These are phyloP conservation scores for Salix dunnii DNA, from an alignment of 345 rosid genomes.

Conservation along the genomic window DNA sequence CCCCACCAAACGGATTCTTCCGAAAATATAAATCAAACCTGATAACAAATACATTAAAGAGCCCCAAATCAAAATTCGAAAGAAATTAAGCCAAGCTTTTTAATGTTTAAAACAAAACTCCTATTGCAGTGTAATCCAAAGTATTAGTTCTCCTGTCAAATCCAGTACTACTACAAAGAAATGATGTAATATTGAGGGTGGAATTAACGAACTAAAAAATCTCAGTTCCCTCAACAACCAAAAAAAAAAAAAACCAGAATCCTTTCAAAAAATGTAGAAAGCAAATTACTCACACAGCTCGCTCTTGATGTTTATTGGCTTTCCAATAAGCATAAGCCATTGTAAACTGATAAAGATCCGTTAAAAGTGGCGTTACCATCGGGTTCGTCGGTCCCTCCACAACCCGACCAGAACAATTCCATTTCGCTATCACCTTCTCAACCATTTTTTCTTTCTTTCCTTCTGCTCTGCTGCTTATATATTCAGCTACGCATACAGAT, in stretches of 20 bases:
- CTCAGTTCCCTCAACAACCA: neutral
- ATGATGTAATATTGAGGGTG: neutral
- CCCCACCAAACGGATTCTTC: conserved; percentile 95
- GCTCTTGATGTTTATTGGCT: conserved; percentile 79
- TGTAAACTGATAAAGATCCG: conserved; percentile 96
- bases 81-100: neutral
- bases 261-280: neutral
- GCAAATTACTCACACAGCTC: conserved; percentile 59
- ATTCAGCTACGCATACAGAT: neutral
- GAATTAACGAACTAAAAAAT: neutral
- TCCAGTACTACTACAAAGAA: neutral
- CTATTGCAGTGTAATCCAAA: neutral
- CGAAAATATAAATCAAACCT: conserved; percentile 96
- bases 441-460: conserved; percentile 9
- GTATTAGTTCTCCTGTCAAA: neutral
- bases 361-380: conserved; percentile 90
- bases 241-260: neutral
- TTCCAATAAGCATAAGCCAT: conserved; percentile 99
- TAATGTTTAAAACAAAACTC: neutral
- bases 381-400: conserved; percentile 73
- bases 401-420: conserved; percentile 34
- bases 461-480: neutral
- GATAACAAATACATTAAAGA: neutral
- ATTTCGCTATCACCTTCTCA: conserved; percentile 9
- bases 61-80: too few relatives aligned